A percentile compares a stretch with the other conserved stretches of the same genome.
Evolutionary conservation across 257 asterid genomes (phyloP).

Genomic region (Gentiana straminea): DNA sequence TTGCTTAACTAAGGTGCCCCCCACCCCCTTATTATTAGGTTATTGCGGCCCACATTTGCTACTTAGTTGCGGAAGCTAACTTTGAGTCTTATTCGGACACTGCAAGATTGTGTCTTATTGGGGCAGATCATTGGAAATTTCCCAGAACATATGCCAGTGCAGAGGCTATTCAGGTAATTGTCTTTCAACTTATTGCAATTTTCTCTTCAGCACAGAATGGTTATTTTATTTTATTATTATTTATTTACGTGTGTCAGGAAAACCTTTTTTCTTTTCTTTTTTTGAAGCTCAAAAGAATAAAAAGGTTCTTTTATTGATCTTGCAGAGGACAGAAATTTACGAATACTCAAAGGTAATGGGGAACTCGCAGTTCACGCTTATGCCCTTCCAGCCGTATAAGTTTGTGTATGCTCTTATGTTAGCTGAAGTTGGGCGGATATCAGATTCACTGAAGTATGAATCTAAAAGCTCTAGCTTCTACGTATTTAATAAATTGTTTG

Average conservation of each 20-base stretch:
- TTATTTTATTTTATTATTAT: background rate
- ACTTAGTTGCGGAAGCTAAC: conserved; percentile 86
- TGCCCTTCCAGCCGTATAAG: conserved; percentile 94
- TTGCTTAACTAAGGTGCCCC: conserved; percentile 5
- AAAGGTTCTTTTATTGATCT: conserved; percentile 11
- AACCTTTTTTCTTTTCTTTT: background rate
- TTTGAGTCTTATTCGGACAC: conserved; percentile 82
- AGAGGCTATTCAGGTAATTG: conserved; percentile 90
- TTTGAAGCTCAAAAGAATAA: background rate
- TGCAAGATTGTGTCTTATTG: conserved; percentile 89
- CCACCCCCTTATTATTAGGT: conserved; percentile 33
- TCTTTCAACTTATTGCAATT: conserved; percentile 6
- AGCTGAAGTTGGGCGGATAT: conserved; percentile 91
- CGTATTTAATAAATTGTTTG: background rate
- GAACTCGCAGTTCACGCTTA: conserved; percentile 85
- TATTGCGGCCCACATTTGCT: conserved; percentile 91
- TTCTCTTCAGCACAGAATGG: background rate
- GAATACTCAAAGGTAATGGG: conserved; percentile 91
- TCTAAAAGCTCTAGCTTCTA: background rate
- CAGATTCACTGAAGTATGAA: conserved; percentile 80
- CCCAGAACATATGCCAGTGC: conserved; percentile 95
- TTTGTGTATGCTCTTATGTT: conserved; percentile 83
- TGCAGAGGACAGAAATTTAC: conserved; percentile 89
- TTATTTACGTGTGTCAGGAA: background rate
- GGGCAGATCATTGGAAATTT: conserved; percentile 88